Conservation (phyloP, 768 basidiomycete genomes). For the Termitomyces eurrhizus region DNA sequence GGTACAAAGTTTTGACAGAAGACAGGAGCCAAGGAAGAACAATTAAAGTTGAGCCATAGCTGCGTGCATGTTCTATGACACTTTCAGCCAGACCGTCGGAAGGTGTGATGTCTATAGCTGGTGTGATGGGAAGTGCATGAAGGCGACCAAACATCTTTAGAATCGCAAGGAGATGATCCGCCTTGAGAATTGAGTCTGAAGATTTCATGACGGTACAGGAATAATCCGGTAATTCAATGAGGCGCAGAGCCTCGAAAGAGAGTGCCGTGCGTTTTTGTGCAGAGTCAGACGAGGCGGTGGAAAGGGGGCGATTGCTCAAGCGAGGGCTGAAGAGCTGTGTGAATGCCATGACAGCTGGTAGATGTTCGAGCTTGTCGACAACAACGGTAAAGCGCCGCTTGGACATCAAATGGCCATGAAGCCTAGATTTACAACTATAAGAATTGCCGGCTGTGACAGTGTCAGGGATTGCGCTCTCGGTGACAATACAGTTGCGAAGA, state of each 20-base stretch:
- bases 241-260: slow-evolving; percentile 67
- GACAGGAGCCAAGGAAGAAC: slow-evolving; percentile 77
- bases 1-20: neutral
- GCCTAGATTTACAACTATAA: neutral
- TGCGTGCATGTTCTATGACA: slow-evolving; percentile 63
- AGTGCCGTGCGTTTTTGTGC: slow-evolving; percentile 25
- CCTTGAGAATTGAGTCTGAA: slow-evolving; percentile 52
- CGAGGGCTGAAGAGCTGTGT: slow-evolving; percentile 69
- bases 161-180: slow-evolving; percentile 68
- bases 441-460: slow-evolving; percentile 23
- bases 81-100: slow-evolving; percentile 68
- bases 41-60: slow-evolving; percentile 64
- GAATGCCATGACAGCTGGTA: slow-evolving; percentile 87
- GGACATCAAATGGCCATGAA: slow-evolving; percentile 15
- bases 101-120: slow-evolving; percentile 72
- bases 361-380: slow-evolving; percentile 84
- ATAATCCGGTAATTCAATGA: slow-evolving; percentile 84
- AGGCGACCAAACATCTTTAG: slow-evolving; percentile 76
- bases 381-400: slow-evolving; percentile 68
- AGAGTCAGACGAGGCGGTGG: slow-evolving; percentile 4
- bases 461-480: slow-evolving; percentile 41
- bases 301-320: slow-evolving; percentile 10
- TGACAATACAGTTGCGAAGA: slow-evolving; percentile 41
- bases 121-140: slow-evolving; percentile 58
- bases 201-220: slow-evolving; percentile 86